These are phyloP conservation scores for Calonectria montana DNA, from an alignment of 2,329 filamentous ascomycete genomes.

Conservation along the genomic window DNA sequence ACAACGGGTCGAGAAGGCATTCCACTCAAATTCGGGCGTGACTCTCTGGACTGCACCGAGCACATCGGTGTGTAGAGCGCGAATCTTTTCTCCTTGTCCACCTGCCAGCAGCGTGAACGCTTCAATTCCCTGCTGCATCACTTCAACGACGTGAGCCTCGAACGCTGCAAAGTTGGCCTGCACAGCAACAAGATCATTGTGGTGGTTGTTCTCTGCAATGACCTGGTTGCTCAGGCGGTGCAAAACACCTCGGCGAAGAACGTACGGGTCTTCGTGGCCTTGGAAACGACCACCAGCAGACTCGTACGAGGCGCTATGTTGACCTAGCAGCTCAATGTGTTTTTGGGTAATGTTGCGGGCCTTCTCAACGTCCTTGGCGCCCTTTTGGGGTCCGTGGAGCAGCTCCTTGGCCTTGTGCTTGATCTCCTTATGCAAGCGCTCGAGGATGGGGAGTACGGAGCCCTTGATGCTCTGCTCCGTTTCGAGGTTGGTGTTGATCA, in stretches of 20 bases:
- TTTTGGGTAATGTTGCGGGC: slow-evolving; percentile 88
- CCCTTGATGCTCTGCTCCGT: slow-evolving; percentile 92
- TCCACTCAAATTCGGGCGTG: slow-evolving; percentile 91
- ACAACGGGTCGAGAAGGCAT: slow-evolving; percentile 81
- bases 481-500: slow-evolving; percentile 89
- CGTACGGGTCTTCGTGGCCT: slow-evolving; percentile 85
- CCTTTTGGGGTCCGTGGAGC: slow-evolving; percentile 81
- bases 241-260: slow-evolving; percentile 83
- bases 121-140: slow-evolving; percentile 83
- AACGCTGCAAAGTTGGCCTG: slow-evolving; percentile 91
- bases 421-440: slow-evolving; percentile 93
- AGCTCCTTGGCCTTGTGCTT: slow-evolving; percentile 97
- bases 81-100: slow-evolving; percentile 84
- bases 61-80: slow-evolving; percentile 86
- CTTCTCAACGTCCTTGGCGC: slow-evolving; percentile 92
- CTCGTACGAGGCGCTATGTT: slow-evolving; percentile 84
- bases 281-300: slow-evolving; percentile 78
- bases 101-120: slow-evolving; percentile 85
- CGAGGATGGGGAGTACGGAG: slow-evolving; percentile 86
- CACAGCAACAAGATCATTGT: slow-evolving; percentile 89
- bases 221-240: slow-evolving; percentile 92
- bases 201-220: slow-evolving; percentile 94
- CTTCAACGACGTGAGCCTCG: slow-evolving; percentile 85
- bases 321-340: slow-evolving; percentile 92
- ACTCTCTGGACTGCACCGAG: slow-evolving; percentile 80